Evolutionary conservation across 2,329 filamentous ascomycete genomes (phyloP).

Genomic region (Fusarium brevicatenulatum): DNA sequence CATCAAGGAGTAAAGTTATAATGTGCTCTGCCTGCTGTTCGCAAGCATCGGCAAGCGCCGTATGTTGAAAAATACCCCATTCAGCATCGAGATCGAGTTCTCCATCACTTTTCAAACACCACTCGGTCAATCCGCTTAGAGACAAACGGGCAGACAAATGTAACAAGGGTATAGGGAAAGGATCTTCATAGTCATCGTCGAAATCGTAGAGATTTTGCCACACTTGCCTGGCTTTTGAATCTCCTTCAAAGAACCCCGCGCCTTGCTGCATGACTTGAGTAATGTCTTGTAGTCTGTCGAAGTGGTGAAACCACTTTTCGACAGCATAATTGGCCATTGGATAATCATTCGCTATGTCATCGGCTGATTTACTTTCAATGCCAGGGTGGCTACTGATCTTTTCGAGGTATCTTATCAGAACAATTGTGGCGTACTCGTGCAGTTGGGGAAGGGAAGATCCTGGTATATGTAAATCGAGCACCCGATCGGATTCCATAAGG

Average conservation of each 20-base stretch:
- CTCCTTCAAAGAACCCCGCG: background rate
- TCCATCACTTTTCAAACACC: background rate
- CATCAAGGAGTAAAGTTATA: background rate
- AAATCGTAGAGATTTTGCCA: background rate
- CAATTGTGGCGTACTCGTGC: background rate
- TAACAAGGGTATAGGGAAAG: no score
- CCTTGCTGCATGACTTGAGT: background rate
- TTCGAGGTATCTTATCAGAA: background rate
- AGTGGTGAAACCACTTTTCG: accelerated
- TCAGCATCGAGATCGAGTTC: accelerated
- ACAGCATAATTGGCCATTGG: background rate
- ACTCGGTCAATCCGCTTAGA: background rate
- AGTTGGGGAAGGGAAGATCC: background rate
- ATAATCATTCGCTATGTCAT: no score
- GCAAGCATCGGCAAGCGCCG: background rate
- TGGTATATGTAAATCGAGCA: no score
- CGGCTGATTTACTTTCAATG: no score
- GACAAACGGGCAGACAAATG: no score
- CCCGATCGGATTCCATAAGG: no score
- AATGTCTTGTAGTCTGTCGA: background rate
- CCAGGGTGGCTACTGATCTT: no score
- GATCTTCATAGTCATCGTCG: no score
- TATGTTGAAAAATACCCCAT: accelerated
- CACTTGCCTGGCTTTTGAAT: background rate
- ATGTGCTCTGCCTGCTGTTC: accelerated